phyloP scores from a whole-genome alignment of 2,329 filamentous ascomycete genomes.

The Malbranchea cinnamomea region DNA sequence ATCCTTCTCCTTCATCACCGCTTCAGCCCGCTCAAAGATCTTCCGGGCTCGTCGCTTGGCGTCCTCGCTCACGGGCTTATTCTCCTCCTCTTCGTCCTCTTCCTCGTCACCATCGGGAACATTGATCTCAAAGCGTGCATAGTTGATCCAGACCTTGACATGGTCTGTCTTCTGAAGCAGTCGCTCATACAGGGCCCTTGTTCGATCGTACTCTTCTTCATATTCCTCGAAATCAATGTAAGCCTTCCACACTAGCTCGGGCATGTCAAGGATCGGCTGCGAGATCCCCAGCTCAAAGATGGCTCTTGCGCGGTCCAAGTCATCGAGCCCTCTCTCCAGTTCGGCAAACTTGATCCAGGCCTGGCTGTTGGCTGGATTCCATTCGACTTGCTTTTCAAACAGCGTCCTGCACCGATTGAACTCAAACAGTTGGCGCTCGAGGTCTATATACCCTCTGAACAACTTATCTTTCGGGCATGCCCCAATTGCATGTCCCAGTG shows the following conservation, averaged over 20 bases:
- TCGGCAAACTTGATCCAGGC: conserved; percentile 96
- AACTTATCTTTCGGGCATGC: conserved; percentile 93
- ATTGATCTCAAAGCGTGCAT: conserved; percentile 96
- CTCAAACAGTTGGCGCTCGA: conserved; percentile 88
- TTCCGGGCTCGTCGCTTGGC: conserved; percentile 70
- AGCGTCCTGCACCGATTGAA: conserved; percentile 81
- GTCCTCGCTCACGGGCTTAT: conserved; percentile 54
- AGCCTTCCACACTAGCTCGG: conserved; percentile 90
- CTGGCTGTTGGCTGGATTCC: conserved; percentile 77
- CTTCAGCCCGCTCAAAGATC: conserved; percentile 74
- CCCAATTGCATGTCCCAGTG: conserved; percentile 76
- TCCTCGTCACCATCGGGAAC: conserved; percentile 61
- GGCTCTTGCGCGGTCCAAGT: conserved; percentile 70
- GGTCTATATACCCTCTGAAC: conserved; percentile 82
- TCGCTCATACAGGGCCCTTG: conserved; percentile 72
- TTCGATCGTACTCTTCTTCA: conserved; percentile 76
- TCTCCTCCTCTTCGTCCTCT: conserved; percentile 44
- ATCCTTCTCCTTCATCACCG: conserved; percentile 74
- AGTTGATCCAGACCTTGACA: conserved; percentile 98
- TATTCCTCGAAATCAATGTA: conserved; percentile 99
- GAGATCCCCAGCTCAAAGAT: conserved; percentile 84
- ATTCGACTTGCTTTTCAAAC: conserved; percentile 88
- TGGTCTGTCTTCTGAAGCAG: conserved; percentile 91
- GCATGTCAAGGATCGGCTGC: conserved; percentile 84
- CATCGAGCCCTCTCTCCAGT: conserved; percentile 79